A percentile compares a stretch with the other conserved stretches of the same genome.
phyloP scores from a whole-genome alignment of 805 yeast genomes.

The Cyberlindnera mycetangii region DNA sequence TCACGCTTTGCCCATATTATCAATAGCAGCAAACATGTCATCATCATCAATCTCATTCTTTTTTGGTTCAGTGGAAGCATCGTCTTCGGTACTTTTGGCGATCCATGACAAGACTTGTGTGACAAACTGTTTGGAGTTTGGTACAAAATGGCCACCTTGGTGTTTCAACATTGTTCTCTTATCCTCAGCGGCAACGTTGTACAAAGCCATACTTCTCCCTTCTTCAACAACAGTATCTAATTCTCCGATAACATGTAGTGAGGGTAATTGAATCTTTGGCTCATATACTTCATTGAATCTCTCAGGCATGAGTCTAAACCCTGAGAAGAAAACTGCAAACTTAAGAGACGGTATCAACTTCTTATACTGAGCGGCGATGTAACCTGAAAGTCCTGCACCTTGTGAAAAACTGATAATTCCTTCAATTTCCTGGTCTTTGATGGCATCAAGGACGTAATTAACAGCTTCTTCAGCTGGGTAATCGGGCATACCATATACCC shows the following conservation, averaged over 20 bases:
- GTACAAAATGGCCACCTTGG: conserved; percentile 96
- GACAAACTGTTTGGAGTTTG: conserved; percentile 61
- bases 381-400: conserved; percentile 81
- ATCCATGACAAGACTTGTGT: conserved; percentile 35
- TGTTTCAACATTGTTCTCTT: conserved; percentile 58
- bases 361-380: conserved; percentile 44
- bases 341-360: conserved; percentile 41
- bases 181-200: conserved; percentile 42
- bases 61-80: neutral
- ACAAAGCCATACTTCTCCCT: conserved; percentile 59
- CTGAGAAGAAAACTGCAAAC: conserved; percentile 59
- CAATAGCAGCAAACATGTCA: conserved; percentile 37
- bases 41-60: conserved; percentile 27
- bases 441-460: conserved; percentile 38
- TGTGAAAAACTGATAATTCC: conserved; percentile 91
- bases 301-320: conserved; percentile 40
- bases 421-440: conserved; percentile 68
- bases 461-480: conserved; percentile 36
- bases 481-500: conserved; percentile 42
- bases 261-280: conserved; percentile 28
- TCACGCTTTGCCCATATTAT: conserved; percentile 36
- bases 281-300: conserved; percentile 21
- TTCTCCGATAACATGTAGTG: conserved; percentile 82
- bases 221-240: conserved; percentile 84
- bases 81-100: conserved; percentile 4